Base-by-base conservation (phyloP, 805 yeast species). In the Metschnikowia reukaufii region DNA sequence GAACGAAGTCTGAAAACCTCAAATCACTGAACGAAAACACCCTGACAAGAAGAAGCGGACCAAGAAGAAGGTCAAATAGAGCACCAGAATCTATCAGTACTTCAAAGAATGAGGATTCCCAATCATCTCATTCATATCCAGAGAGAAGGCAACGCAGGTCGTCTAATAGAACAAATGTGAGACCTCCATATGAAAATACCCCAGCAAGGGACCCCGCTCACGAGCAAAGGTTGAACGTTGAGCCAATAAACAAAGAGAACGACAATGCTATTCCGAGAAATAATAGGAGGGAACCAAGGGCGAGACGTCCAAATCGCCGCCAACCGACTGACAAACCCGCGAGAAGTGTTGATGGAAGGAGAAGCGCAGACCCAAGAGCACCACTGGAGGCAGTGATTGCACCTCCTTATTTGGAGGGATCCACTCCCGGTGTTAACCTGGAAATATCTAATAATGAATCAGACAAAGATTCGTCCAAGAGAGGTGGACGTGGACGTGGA, bases 401-500 rank as follows among this genome's bases (percentile, higher is more conserved):
- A 5, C 6, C n/a, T n/a, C 21, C 16, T n/a, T 4, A 31, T 15
- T 25, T n/a, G 17, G 8, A 7, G 8, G 20, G 16, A n/a, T 7
- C 21, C 13, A 2, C 32, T 9, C 6, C 40, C 15, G 20, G 32
- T 5, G 10, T 10, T 8, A 9, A 17, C 21, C 17, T 19, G 13
- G 32, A 9, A 4, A 17, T 8, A 12, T 18, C 33, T 3, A 18
- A 8, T 16, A 39, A 31, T 6, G 41, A 6, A 3, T n/a, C 36
- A 15, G 41, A 12, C 4, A 15, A 8, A 5, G 39, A 16, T 27
- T 20, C 25, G 13, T 18, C 13, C n/a, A 18, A 56, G 18, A 46
- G 54, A 15, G 54, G 58, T 21, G 48, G 55, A 23, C 37, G 55
- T 12, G 51, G 49, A 8, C 29, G 29, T 20, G 34, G 31, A 10